Evolutionary conservation across 2,329 filamentous ascomycete species (phyloP).

Genomic region (Scedosporium boydii): DNA sequence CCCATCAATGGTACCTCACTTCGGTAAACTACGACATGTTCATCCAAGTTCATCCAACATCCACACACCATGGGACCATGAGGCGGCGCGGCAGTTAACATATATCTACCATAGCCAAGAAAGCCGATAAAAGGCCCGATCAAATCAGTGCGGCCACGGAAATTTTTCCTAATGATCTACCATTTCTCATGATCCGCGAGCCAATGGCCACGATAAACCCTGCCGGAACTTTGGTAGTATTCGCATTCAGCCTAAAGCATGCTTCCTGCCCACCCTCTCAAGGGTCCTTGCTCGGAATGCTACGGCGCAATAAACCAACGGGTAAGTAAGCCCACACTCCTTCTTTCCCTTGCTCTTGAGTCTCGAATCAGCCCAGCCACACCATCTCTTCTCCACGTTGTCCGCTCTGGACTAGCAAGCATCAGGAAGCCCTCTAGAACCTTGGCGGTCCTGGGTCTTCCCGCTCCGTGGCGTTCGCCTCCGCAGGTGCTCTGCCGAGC

Average conservation of each 20-base stretch:
- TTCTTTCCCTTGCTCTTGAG: background rate
- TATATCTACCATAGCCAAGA: background rate
- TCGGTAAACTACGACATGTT: background rate
- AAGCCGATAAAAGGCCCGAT: background rate
- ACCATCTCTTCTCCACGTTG: background rate
- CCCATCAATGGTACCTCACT: no score
- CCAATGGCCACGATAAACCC: background rate
- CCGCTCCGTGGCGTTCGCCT: background rate
- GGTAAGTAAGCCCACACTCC: no score
- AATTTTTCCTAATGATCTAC: background rate
- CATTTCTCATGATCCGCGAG: background rate
- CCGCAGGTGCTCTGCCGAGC: background rate
- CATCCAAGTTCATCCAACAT: background rate
- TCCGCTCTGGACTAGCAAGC: background rate
- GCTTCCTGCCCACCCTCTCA: background rate
- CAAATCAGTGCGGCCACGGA: background rate
- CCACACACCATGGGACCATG: background rate
- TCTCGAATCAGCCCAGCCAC: background rate
- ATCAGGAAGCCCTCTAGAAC: background rate
- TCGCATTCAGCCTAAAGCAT: background rate
- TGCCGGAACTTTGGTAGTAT: background rate
- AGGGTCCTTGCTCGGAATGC: background rate
- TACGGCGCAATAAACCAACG: no score
- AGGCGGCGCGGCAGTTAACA: background rate
- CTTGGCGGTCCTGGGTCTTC: background rate